phyloP scores from a whole-genome alignment of 2,329 filamentous ascomycete genomes.

The Neurospora sp. region DNA sequence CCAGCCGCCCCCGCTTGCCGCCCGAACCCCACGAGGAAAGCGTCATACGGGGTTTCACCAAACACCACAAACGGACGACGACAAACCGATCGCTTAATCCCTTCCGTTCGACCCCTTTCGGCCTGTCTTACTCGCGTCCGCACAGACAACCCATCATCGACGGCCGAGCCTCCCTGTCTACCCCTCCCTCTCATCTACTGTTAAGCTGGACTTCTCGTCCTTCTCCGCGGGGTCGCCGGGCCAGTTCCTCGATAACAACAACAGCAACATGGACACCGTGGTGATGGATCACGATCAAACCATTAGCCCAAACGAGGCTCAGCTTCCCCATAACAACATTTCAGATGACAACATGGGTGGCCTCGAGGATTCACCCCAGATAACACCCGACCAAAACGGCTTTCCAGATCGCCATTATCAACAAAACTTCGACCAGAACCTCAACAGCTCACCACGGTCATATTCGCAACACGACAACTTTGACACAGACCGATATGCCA shows the following conservation, averaged over 20 bases:
- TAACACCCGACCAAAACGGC: slow-evolving; percentile 24
- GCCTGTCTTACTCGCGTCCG: neutral
- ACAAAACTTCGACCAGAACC: slow-evolving; percentile 40
- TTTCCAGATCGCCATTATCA: slow-evolving; percentile 31
- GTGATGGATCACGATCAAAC: slow-evolving; percentile 36
- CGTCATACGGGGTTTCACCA: neutral
- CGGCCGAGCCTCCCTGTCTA: neutral
- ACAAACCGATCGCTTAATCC: neutral
- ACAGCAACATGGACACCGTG: slow-evolving; percentile 34
- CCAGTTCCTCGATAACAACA: slow-evolving; percentile 41
- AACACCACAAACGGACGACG: neutral
- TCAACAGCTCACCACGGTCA: slow-evolving; percentile 28
- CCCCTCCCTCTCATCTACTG: slow-evolving; percentile 5
- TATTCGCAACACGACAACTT: slow-evolving; percentile 22
- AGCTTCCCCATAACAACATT: slow-evolving; percentile 23
- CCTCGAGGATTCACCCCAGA: slow-evolving; percentile 37
- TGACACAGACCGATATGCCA: slow-evolving; percentile 33
- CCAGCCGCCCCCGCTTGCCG: neutral
- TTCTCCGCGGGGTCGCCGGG: slow-evolving; percentile 38
- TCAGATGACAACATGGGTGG: slow-evolving; percentile 41
- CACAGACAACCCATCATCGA: neutral
- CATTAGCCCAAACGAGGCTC: slow-evolving; percentile 9
- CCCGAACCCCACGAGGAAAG: neutral
- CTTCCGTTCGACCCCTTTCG: neutral
- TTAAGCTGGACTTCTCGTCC: slow-evolving; percentile 43